Evolutionary conservation across 1,139 yeast species (phyloP), one percentile per base, ranked within the genome.

Genomic region (Zygoascus sp.): DNA sequence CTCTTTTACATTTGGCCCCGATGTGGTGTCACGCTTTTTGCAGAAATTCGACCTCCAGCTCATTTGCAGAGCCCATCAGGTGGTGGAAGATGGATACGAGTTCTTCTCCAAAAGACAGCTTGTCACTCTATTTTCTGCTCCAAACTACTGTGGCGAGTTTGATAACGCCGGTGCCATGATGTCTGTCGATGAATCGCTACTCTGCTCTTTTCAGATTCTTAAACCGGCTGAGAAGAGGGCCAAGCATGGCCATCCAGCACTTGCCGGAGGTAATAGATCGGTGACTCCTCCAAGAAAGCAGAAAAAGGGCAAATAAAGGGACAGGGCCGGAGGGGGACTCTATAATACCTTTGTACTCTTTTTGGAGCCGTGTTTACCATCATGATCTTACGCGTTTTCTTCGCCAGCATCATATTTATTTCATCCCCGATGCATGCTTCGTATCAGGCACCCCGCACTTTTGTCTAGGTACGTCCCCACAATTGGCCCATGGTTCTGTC

Each of bases 161-260:
- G 96, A 90, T 67, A 90, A 90, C 66, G 96, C 96, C 11, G 97
- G 97, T 61, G 97, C 97, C 27, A 89, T 90, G 95, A 90, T 90
- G 97, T 82, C 94, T 61, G 97, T 90, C 48, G 97, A 90, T 67
- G 96, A 89, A 69, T 82, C 92, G 65, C 78, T 90, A 62, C 76
- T 90, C 61, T 90, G 97, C 73, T 88, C 96, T n/a, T 90, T 90
- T 84, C 97, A 90, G 72, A 89, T 90, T 61, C 78, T 90, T 66
- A 90, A 90, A 69, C 97, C 97, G 36, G 97, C 97, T 44, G 97
- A 90, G 66, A 90, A 90, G 77, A 82, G 82, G 66, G 84, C 85
- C 55, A 83, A 85, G 68, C 81, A 79, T 56, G 21, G 23, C 10
- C 75, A 77, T 30, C 49, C 48, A 57, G 74, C 73, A 54, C 73